phyloP scores from a whole-genome alignment of 1,284 basidiomycete species.

The Pyrrhoderma noxium region DNA sequence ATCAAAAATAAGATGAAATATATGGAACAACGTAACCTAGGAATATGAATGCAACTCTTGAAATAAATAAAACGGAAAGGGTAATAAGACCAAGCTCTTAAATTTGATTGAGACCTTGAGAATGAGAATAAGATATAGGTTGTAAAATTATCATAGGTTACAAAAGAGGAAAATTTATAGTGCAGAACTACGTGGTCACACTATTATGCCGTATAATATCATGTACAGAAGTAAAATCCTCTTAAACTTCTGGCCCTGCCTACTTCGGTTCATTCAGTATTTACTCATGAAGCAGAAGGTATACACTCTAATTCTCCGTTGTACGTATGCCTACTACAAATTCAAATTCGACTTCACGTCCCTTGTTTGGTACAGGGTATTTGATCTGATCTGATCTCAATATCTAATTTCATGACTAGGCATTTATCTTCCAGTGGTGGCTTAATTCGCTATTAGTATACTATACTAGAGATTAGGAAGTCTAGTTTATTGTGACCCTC shows the following conservation, averaged over 20 bases:
- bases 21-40: neutral
- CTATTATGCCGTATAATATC: neutral
- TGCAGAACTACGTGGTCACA: constrained; percentile 1
- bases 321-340: too few species aligned
- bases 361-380: too few species aligned
- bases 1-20: neutral
- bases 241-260: constrained; percentile 4
- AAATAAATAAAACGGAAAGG: neutral
- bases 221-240: neutral
- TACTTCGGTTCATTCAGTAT: neutral
- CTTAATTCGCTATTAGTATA: too few species aligned
- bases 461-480: too few species aligned
- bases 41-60: neutral
- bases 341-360: too few species aligned
- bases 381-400: too few species aligned
- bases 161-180: neutral
- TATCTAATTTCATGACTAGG: too few species aligned
- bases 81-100: neutral
- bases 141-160: neutral
- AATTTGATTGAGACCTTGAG: neutral
- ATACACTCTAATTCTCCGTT: too few species aligned
- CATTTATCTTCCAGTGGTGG: too few species aligned
- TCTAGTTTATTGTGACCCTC: too few species aligned
- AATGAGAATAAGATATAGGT: neutral
- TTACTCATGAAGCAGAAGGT: too few species aligned